These are phyloP conservation scores for Gonapodya prolifera DNA, from an alignment of 192 early-diverging fungal genomes.

Conservation along the genomic window DNA sequence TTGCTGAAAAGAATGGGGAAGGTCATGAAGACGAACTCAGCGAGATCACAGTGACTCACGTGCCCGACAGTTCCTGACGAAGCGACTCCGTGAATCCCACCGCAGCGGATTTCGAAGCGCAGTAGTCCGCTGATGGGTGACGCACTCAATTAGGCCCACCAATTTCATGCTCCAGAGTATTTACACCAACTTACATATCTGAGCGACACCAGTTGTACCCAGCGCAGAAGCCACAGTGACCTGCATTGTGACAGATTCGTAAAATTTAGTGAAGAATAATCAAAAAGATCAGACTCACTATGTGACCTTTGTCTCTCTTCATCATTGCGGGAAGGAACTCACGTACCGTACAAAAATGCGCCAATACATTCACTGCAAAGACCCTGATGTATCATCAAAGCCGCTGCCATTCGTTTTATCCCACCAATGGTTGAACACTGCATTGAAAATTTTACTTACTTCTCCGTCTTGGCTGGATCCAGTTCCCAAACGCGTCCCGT, in stretches of 20 bases:
- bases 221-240: slow-evolving; percentile 11
- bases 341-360: slow-evolving; percentile 62
- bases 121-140: slow-evolving; percentile 46
- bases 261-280: no score
- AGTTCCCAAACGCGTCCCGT: slow-evolving; percentile 12
- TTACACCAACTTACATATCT: not conserved
- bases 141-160: not conserved
- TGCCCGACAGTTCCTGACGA: slow-evolving; percentile 52
- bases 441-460: slow-evolving; percentile 9
- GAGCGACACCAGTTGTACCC: slow-evolving; percentile 5
- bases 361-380: slow-evolving; percentile 56
- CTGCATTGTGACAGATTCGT: no score
- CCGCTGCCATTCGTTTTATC: not conserved
- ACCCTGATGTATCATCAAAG: slow-evolving; percentile 22
- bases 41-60: slow-evolving; percentile 27
- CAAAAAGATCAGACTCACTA: no score
- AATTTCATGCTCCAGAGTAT: not conserved
- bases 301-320: slow-evolving; percentile 57
- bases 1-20: slow-evolving; percentile 18
- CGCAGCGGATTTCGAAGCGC: slow-evolving; percentile 66
- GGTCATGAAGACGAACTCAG: slow-evolving; percentile 2
- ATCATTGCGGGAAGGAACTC: slow-evolving; percentile 66
- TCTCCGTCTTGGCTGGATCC: slow-evolving; percentile 38
- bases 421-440: not conserved
- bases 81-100: slow-evolving; percentile 59